phyloP scores from a whole-genome alignment of 129 eudicot genomes.

The Lonicera japonica region DNA sequence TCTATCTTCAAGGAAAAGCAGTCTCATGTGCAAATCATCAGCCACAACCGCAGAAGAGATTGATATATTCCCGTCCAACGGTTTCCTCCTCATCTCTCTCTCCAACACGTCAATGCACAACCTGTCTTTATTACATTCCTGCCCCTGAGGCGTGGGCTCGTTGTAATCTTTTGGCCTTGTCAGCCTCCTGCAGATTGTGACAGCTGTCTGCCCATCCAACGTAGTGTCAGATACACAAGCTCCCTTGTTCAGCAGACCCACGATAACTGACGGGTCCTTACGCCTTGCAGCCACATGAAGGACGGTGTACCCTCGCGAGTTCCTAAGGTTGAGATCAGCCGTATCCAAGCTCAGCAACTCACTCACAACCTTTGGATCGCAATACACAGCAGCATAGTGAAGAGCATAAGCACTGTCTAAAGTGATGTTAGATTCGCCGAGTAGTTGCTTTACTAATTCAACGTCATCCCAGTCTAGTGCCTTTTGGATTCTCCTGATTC shows the following conservation, averaged over 20 bases:
- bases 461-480: slow-evolving; percentile 79
- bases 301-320: slow-evolving; percentile 58
- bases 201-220: slow-evolving; percentile 54
- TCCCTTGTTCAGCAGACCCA: slow-evolving; percentile 43
- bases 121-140: slow-evolving; percentile 56
- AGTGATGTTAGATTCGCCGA: slow-evolving; percentile 50
- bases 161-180: slow-evolving; percentile 63
- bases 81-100: slow-evolving; percentile 52
- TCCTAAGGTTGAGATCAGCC: slow-evolving; percentile 61
- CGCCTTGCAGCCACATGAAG: slow-evolving; percentile 78
- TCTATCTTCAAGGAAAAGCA: slow-evolving; percentile 65
- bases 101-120: slow-evolving; percentile 76
- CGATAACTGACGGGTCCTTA: slow-evolving; percentile 55
- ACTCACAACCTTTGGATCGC: slow-evolving; percentile 56
- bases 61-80: slow-evolving; percentile 35
- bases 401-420: slow-evolving; percentile 62
- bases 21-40: slow-evolving; percentile 63
- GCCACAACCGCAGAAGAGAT: slow-evolving; percentile 34
- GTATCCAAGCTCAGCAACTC: slow-evolving; percentile 44
- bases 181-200: slow-evolving; percentile 50
- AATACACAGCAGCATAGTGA: slow-evolving; percentile 69
- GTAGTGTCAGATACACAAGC: slow-evolving; percentile 46
- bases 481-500: slow-evolving; percentile 49
- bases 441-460: slow-evolving; percentile 54
- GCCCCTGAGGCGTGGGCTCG: slow-evolving; percentile 50